These are phyloP conservation scores for Erigeron philadelphicus DNA, from an alignment of 140 eudicot genomes.

Conservation along the genomic window DNA sequence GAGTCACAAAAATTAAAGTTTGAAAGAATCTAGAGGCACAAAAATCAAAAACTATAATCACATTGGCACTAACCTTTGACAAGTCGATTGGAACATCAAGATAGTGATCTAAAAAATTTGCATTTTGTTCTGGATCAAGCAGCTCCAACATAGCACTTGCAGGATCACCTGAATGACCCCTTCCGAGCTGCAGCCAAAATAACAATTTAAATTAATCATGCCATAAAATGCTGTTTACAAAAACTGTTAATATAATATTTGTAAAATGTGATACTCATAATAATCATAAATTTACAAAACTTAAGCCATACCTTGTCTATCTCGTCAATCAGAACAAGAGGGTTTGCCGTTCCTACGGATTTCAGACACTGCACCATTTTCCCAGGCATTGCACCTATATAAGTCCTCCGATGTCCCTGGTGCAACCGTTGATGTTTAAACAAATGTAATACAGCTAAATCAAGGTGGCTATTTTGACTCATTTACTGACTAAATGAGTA, in stretches of 20 bases:
- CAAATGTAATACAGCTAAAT: neutral
- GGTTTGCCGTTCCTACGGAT: slow-evolving; percentile 86
- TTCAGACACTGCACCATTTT: slow-evolving; percentile 92
- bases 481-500: neutral
- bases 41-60: neutral
- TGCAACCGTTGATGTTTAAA: slow-evolving; percentile 17
- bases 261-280: neutral
- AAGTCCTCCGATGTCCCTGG: slow-evolving; percentile 90
- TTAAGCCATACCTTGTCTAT: slow-evolving; percentile 66
- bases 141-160: slow-evolving; percentile 99
- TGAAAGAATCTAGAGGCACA: too few species aligned
- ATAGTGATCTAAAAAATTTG: slow-evolving; percentile 90
- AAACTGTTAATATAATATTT: neutral
- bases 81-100: slow-evolving; percentile 94
- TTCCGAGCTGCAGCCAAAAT: slow-evolving; percentile 62
- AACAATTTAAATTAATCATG: slow-evolving; percentile 1
- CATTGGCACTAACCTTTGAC: slow-evolving; percentile 60
- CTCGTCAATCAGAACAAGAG: slow-evolving; percentile 93
- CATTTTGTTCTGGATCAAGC: slow-evolving; percentile 98
- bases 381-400: slow-evolving; percentile 97
- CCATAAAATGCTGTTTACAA: neutral
- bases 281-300: neutral
- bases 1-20: too few species aligned
- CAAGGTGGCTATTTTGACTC: neutral
- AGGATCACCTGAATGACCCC: slow-evolving; percentile 99